Base-by-base conservation (phyloP, 495 filamentous ascomycete genomes). In the Lepraria neglecta region DNA sequence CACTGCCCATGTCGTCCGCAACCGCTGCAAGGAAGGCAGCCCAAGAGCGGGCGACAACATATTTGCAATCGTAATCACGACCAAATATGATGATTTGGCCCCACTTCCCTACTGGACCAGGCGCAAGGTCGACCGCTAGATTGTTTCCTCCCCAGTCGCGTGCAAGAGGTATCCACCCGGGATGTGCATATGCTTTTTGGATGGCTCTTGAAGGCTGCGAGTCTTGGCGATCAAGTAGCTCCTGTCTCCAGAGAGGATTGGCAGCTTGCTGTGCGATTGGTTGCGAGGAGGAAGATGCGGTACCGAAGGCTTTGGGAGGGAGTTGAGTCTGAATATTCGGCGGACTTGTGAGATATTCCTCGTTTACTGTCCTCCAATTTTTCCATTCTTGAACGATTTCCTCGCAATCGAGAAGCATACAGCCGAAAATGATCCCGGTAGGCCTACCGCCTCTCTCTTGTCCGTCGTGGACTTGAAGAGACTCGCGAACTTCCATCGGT, bases 111-210 rank as follows among this genome's bases (percentile, higher is more conserved):
- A 82, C 82, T 3, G 94, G 89, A 3, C 94, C 95, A 42, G 94
- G 94, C 24, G 95, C 91, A 52, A 99, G 81, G 73, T 99, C 94
- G 38, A 96, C 84, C 15, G 91, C 91, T 67, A 99, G 78, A 76
- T 92, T 90, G 80, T 99, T 99, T 67, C 94, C 94, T 67, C 94
- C 94, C 94, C 94, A 99, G 72, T 99, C 94, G 58, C 94, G 88
- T 27, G 90, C 92, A 35, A 99, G 79, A 35, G 94, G 94, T 65
- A 99, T 96, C 94, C 94, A 99, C 28, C 84, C 88, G 4, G 92
- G 88, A 70, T 97, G 94, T 14, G 90, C 88, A 70, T 99, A 99
- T 0, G 88, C 89, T 71, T 94, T 95, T 67, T 95, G 91, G 52
- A 97, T 86, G 11, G 91, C 84, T 63, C 84, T 82, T 4, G 89